phyloP scores from a whole-genome alignment of 177 flowering plant genomes.

The Vitis hybrid region DNA sequence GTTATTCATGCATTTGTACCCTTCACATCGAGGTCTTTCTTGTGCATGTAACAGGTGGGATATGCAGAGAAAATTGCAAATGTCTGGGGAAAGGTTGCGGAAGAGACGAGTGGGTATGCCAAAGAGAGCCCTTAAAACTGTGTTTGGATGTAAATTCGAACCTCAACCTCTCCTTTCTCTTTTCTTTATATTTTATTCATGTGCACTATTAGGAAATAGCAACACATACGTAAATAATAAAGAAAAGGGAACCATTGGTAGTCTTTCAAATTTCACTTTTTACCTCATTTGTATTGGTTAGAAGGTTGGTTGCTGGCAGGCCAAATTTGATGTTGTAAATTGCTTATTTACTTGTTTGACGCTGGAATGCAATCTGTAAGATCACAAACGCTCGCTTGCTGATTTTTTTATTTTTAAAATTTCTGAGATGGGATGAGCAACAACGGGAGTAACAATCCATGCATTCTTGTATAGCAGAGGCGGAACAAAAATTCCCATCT shows the following conservation, averaged over 20 bases:
- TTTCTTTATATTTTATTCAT: not conserved
- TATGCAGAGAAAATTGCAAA: conserved; percentile 76
- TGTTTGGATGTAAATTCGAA: conserved; percentile 27
- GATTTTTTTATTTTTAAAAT: too few relatives aligned
- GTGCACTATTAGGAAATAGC: conserved; percentile 4
- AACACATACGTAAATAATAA: conserved; percentile 4
- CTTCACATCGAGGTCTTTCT: not conserved
- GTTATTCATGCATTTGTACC: not conserved
- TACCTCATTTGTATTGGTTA: conserved; percentile 10
- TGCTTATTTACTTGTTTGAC: conserved; percentile 5
- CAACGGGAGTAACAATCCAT: too few relatives aligned
- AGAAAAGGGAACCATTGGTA: conserved; percentile 3
- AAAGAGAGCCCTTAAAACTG: conserved; percentile 40
- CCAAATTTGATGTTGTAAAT: conserved; percentile 8
- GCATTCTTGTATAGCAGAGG: too few relatives aligned
- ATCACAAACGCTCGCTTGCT: too few relatives aligned
- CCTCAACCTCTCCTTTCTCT: not conserved
- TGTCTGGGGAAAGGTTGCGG: conserved; percentile 82
- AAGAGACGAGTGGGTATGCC: conserved; percentile 66
- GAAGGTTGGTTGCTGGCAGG: not conserved
- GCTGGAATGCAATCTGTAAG: too few relatives aligned
- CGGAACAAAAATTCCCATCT: too few relatives aligned
- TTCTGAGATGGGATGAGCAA: too few relatives aligned
- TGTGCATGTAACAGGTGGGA: conserved; percentile 50
- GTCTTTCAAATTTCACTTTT: not conserved